phyloP scores from a whole-genome alignment of 1,284 basidiomycete genomes.

The Ganoderma boninense region DNA sequence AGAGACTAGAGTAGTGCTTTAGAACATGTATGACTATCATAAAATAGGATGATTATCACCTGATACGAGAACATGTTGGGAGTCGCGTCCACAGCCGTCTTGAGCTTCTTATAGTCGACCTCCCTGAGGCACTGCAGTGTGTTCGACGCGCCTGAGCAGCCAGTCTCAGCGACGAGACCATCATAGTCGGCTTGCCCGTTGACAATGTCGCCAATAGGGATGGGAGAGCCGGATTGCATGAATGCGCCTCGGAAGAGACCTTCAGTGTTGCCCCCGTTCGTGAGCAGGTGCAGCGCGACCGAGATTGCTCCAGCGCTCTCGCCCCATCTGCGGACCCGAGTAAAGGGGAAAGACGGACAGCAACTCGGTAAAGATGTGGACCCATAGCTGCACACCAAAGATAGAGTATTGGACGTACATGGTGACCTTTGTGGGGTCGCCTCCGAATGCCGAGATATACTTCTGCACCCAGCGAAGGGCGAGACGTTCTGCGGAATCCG shows the following conservation, averaged over 20 bases:
- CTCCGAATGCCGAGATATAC: constrained; percentile 70
- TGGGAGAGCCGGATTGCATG: constrained; percentile 48
- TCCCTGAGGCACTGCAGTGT: constrained; percentile 50
- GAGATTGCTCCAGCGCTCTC: constrained; percentile 53
- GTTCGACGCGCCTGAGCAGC: constrained; percentile 43
- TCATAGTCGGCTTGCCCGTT: constrained; percentile 45
- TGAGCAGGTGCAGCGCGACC: constrained; percentile 42
- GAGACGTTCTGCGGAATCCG: constrained; percentile 31
- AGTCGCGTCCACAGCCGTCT: constrained; percentile 40
- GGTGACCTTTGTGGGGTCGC: constrained; percentile 65
- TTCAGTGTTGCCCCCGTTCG: constrained; percentile 42
- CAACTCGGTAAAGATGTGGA: background rate
- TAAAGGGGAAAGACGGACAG: background rate
- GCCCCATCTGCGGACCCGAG: constrained; percentile 44
- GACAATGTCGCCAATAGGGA: constrained; percentile 42
- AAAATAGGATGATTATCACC: background rate
- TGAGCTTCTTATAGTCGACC: constrained; percentile 41
- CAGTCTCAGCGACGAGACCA: constrained; percentile 40
- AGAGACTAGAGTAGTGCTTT: background rate
- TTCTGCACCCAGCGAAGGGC: constrained; percentile 54
- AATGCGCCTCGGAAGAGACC: constrained; percentile 46
- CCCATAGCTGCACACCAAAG: background rate
- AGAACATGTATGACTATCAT: background rate
- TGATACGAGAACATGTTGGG: constrained; percentile 35
- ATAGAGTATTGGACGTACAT: constrained; percentile 48